Base-by-base conservation (phyloP, 768 basidiomycete genomes). In the Cytidiella melzeri region DNA sequence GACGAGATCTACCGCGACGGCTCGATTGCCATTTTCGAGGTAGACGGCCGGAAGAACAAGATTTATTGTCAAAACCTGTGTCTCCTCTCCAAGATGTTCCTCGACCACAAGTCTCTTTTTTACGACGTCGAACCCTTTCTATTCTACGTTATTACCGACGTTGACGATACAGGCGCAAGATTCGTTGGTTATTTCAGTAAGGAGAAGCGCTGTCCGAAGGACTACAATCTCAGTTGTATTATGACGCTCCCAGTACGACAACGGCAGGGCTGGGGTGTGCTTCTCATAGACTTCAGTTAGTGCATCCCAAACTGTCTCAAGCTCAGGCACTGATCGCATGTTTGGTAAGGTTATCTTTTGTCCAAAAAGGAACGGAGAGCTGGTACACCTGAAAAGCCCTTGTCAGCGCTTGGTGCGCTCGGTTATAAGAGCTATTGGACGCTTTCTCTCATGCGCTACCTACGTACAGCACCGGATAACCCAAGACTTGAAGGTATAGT, bases 51-150 rank as follows among this genome's bases (percentile, higher is more conserved):
- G 58, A 92, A 92, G 71, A 97, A 95, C 75, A 99, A 98, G 79
- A 98, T 98, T 61, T 99, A 97, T 66, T 98, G 96, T 65, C 96
- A 99, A 65, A 98, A 99, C 66, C 78, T 99, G 23, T 98, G 95
- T 67, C 74, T 98, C 52, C 76, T 98, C 34, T 95, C 95, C 50
- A 97, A 96, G 68, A 97, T 97, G 94, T 98, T 98, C 68, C 79
- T 98, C 57, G 92, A 97, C 65, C 93, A 96, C 72, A 98, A 98
- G 67, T 97, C 94, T 15, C 80, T 98, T 43, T 97, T 97, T 69
- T 97, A 98, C 71, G 95, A 98, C 68, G 95, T 98, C 56, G 96
- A 99, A 67, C 96, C 96, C 0, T 99, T 99, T 69, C 72, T 99
- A 41, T 99, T 99, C 71, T 99, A 99, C 66, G 94, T 99, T 55